These are phyloP conservation scores for Rhodotorula sp. DNA, from an alignment of 1,284 basidiomycete species.

Conservation along the genomic window DNA sequence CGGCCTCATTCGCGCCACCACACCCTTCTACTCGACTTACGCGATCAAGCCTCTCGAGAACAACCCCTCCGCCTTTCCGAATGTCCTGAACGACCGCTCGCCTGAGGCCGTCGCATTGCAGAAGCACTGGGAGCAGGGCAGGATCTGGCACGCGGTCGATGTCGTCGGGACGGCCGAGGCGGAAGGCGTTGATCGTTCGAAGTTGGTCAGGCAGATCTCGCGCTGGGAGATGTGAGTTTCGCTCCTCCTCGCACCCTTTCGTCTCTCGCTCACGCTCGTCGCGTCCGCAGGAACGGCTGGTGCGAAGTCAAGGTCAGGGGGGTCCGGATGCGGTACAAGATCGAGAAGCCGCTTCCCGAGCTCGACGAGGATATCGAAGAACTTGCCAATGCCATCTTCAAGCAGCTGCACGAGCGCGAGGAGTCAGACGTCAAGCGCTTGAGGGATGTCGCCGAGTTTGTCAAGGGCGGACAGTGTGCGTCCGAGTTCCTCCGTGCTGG, in stretches of 20 bases:
- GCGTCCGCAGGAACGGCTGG: slow-evolving; percentile 38
- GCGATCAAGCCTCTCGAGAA: slow-evolving; percentile 48
- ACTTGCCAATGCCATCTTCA: slow-evolving; percentile 50
- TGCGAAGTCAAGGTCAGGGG: slow-evolving; percentile 52
- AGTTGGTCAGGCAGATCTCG: slow-evolving; percentile 22
- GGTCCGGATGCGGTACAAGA: slow-evolving; percentile 53
- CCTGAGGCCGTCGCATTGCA: slow-evolving; percentile 50
- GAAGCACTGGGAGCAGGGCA: slow-evolving; percentile 47
- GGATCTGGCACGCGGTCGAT: slow-evolving; percentile 24
- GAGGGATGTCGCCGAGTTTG: slow-evolving; percentile 53
- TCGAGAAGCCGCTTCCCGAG: slow-evolving; percentile 52
- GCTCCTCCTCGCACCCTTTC: background rate
- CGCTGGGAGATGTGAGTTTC: slow-evolving; percentile 26
- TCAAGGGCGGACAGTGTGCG: slow-evolving; percentile 55
- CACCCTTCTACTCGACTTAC: slow-evolving; percentile 51
- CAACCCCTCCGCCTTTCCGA: slow-evolving; percentile 44
- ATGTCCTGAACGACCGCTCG: slow-evolving; percentile 49
- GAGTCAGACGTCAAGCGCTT: slow-evolving; percentile 54
- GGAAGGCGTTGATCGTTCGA: background rate
- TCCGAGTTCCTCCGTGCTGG: background rate
- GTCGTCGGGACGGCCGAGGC: background rate
- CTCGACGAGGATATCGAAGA: slow-evolving; percentile 48
- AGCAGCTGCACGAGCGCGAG: slow-evolving; percentile 53
- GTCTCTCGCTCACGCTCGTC: background rate
- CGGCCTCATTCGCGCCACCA: slow-evolving; percentile 49